Base-by-base conservation (phyloP, 176 grass and related monocot genomes). In the Hyparrhenia diplandra region DNA sequence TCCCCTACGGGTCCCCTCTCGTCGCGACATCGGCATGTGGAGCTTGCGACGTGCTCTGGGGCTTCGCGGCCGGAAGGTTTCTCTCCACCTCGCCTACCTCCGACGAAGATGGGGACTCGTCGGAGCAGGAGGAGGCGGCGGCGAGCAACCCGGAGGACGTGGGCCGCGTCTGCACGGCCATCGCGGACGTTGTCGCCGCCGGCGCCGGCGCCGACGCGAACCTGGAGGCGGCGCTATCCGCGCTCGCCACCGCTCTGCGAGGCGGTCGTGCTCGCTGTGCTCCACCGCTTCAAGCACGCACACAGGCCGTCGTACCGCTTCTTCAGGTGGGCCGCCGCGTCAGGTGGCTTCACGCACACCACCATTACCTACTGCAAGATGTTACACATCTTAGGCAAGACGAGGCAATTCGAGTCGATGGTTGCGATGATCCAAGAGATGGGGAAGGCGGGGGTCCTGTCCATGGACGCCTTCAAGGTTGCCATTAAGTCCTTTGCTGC, bases 381-480 rank as follows among this genome's bases (percentile, higher is more conserved):
- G 90, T 36, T 93, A 1, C 60, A 83, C 32, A 81, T 97, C 40
- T 77, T 97, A 2, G 91, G 90, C 23, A 94, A 87, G 84, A 82
- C 74, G 23, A 87, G 90, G 59, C 95, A 94, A 79, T 98, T 98
- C 66, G 86, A 91, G 73, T 86, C 70, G 2, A 77, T 94, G 88
- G 90, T 94, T 34, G 78, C 82, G 0, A 70, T 98, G 8, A 65
- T 98, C 39, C 90, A 93, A 65, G 95, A 98, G 83, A 94, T 94
- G 92, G 95, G 90, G 20, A 89, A 69, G 34, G 64, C 36, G 39
- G 77, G 68, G 7, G 43, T 84, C 57, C 47, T 98, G 47, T 91
- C 74, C 49, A 89, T 94, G 86, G 95, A 94, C 10, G 89, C 92
- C n/a, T 98, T 93, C 78, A 93, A 93, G 89, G 89, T 93, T 35